These are phyloP conservation scores for Melastoma candidum DNA, from an alignment of 441 rosid species.

Conservation along the genomic window DNA sequence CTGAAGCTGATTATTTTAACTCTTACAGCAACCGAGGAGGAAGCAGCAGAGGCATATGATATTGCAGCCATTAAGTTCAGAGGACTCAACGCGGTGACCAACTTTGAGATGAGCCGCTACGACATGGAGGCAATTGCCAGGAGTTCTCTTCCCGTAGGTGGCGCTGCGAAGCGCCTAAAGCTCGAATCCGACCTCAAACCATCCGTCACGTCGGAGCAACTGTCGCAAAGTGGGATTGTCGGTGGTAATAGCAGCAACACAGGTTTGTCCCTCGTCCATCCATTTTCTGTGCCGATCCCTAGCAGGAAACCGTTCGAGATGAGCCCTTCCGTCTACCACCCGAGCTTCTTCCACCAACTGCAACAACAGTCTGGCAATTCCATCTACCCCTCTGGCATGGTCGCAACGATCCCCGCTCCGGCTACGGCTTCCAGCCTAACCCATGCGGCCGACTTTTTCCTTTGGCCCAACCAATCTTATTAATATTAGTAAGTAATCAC, in stretches of 20 bases:
- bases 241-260: constrained; percentile 25
- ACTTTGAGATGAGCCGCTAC: constrained; percentile 85
- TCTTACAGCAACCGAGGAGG: constrained; percentile 73
- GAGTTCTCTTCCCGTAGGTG: constrained; percentile 66
- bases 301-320: too few species aligned
- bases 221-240: constrained; percentile 22
- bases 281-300: constrained; percentile 3
- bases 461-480: constrained; percentile 69
- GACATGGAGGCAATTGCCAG: constrained; percentile 66
- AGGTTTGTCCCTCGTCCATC: constrained; percentile 39
- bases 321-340: constrained; percentile 24
- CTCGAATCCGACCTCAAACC: constrained; percentile 60
- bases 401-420: constrained; percentile 12
- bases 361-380: constrained; percentile 16
- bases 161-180: constrained; percentile 67
- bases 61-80: constrained; percentile 89
- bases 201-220: constrained; percentile 20
- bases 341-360: constrained; percentile 44
- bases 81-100: constrained; percentile 80
- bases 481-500: constrained; percentile 13
- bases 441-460: constrained; percentile 50
- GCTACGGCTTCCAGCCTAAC: constrained; percentile 10
- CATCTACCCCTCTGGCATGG: constrained; percentile 23
- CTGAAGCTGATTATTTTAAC: not conserved
- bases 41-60: constrained; percentile 95